These are phyloP conservation scores for Ammopiptanthus mongolicus DNA, from an alignment of 306 rosid species.

Conservation along the genomic window DNA sequence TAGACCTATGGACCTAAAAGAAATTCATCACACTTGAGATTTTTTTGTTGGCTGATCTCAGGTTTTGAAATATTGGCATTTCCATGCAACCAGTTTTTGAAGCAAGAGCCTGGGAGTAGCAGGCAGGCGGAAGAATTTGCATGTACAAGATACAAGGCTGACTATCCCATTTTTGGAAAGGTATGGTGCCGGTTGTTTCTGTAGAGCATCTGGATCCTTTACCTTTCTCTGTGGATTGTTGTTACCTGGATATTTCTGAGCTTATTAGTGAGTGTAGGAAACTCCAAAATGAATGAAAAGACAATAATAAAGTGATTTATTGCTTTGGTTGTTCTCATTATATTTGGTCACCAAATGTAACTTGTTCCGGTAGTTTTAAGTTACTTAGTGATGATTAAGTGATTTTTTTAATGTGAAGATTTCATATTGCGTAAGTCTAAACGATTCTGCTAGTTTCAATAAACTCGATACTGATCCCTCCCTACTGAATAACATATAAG, in stretches of 20 bases:
- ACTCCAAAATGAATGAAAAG: no score
- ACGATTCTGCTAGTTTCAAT: background rate
- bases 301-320: no score
- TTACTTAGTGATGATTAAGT: background rate
- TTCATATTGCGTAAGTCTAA: constrained; percentile 3
- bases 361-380: background rate
- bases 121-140: constrained; percentile 57
- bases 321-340: background rate
- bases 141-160: constrained; percentile 79
- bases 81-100: constrained; percentile 86
- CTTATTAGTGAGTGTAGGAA: no score
- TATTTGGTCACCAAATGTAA: background rate
- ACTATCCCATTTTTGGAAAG: constrained; percentile 83
- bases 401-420: background rate
- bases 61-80: constrained; percentile 84
- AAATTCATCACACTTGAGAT: background rate
- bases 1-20: background rate
- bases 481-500: background rate
- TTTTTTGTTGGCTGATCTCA: constrained; percentile 32
- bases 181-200: constrained; percentile 26
- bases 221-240: background rate
- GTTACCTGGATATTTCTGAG: background rate
- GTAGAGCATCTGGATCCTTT: background rate
- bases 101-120: constrained; percentile 74
- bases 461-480: background rate